Evolutionary conservation across 1,284 basidiomycete genomes (phyloP).

Genomic region (Polyporus tsugae): DNA sequence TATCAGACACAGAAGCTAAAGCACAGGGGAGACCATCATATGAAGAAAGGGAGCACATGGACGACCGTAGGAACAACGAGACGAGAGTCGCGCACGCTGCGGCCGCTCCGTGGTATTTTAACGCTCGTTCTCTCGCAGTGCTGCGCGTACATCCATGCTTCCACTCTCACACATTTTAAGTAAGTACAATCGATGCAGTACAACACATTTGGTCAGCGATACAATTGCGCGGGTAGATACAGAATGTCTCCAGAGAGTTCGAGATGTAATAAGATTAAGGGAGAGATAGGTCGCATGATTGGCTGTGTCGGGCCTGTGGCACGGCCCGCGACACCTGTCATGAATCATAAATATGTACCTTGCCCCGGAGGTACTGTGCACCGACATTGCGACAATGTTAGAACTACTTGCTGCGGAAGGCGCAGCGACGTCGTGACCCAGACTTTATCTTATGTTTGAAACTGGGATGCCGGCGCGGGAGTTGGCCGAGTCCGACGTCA

Average conservation of each 20-base stretch:
- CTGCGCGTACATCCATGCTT: slow-evolving; percentile 8
- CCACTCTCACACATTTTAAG: not conserved
- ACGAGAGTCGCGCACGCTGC: slow-evolving; percentile 1
- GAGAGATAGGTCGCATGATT: not conserved
- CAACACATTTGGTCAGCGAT: not conserved
- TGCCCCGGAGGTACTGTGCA: not conserved
- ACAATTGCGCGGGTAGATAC: not conserved
- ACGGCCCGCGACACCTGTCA: slow-evolving; percentile 2
- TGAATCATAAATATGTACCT: not conserved
- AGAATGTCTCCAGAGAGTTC: not conserved
- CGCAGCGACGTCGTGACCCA: not conserved
- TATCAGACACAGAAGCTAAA: slow-evolving; percentile 14
- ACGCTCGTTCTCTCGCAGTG: slow-evolving; percentile 20
- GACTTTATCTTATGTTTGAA: slow-evolving; percentile 16
- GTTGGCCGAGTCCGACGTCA: slow-evolving; percentile 39
- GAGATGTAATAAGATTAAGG: not conserved
- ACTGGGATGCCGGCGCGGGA: slow-evolving; percentile 31
- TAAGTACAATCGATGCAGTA: not conserved
- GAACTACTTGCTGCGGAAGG: not conserved
- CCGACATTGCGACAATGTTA: not conserved
- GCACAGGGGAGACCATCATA: slow-evolving; percentile 18
- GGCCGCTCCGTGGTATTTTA: slow-evolving; percentile 2
- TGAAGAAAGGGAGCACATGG: slow-evolving; percentile 29
- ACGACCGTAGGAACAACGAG: slow-evolving; percentile 25
- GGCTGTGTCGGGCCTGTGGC: not conserved